phyloP scores from a whole-genome alignment of 306 rosid genomes.

The Macrotyloma uniflorum region DNA sequence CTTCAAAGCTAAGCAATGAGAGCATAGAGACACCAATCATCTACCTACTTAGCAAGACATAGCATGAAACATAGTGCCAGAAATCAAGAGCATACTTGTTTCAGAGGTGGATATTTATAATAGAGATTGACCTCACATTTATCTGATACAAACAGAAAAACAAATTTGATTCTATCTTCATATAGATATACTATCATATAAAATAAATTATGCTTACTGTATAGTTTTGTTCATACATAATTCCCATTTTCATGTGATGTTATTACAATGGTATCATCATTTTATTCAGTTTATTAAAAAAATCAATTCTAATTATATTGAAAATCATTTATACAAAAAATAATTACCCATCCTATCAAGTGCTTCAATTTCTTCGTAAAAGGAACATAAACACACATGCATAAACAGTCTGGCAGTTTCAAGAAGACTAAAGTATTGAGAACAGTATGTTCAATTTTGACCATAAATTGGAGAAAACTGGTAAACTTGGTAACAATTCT shows the following conservation, averaged over 20 bases:
- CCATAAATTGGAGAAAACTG: conserved; percentile 5
- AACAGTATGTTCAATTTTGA: conserved; percentile 5
- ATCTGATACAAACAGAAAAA: not conserved
- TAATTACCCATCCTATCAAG: not conserved
- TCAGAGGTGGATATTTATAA: not conserved
- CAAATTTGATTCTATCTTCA: not conserved
- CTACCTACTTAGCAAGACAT: conserved; percentile 24
- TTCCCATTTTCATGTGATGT: not conserved
- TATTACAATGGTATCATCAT: too few relatives aligned
- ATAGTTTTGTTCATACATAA: not conserved
- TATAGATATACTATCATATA: not conserved
- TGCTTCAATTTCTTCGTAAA: conserved; percentile 8
- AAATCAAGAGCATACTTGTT: conserved; percentile 40
- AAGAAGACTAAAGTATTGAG: conserved; percentile 22
- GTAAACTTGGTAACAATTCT: conserved; percentile 18
- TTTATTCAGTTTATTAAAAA: too few relatives aligned
- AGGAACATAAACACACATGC: conserved; percentile 18
- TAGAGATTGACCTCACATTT: conserved; percentile 26
- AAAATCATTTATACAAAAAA: not conserved
- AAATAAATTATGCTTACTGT: not conserved
- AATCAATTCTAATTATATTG: not conserved
- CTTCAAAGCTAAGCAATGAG: conserved; percentile 52
- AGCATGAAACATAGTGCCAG: conserved; percentile 35
- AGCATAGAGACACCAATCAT: conserved; percentile 31
- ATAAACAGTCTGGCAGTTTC: conserved; percentile 19